Percentiles rank a stretch among this genome's conserved stretches.
phyloP scores from a whole-genome alignment of 2,329 filamentous ascomycete genomes.

The Hortaea sp. region DNA sequence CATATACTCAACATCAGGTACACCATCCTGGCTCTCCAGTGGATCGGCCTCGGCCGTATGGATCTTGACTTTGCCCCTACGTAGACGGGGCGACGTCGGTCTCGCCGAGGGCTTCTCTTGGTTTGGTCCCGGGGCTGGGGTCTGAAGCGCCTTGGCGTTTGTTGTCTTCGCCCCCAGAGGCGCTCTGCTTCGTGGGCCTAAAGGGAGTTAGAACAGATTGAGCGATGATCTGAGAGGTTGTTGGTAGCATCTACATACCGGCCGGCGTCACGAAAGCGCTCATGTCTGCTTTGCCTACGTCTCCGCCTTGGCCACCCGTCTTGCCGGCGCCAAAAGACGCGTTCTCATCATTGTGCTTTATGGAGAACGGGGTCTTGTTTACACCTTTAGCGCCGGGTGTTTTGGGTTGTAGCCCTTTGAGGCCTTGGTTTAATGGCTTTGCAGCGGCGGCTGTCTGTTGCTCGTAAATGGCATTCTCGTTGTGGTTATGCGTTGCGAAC shows the following conservation, averaged over 20 bases:
- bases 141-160: conserved; percentile 70
- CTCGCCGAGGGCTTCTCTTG: conserved; percentile 36
- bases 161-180: conserved; percentile 91
- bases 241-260: conserved; percentile 41
- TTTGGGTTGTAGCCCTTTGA: conserved; percentile 56
- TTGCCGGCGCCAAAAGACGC: conserved; percentile 53
- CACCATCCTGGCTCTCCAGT: conserved; percentile 28
- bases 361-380: conserved; percentile 74
- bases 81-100: conserved; percentile 48
- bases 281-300: conserved; percentile 47
- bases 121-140: conserved; percentile 44
- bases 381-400: conserved; percentile 65
- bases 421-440: conserved; percentile 61
- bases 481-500: conserved; percentile 65
- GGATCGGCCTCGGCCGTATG: conserved; percentile 44
- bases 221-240: too few relatives aligned
- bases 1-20: conserved; percentile 81
- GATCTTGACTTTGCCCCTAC: conserved; percentile 49
- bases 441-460: conserved; percentile 60
- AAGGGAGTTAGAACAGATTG: conserved; percentile 4
- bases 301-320: conserved; percentile 46
- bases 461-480: conserved; percentile 75
- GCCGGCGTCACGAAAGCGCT: conserved; percentile 69
- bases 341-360: conserved; percentile 69
- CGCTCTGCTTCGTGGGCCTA: conserved; percentile 61